These are phyloP conservation scores for Alternaria sp. DNA, from an alignment of 2,329 filamentous ascomycete genomes.

Conservation along the genomic window DNA sequence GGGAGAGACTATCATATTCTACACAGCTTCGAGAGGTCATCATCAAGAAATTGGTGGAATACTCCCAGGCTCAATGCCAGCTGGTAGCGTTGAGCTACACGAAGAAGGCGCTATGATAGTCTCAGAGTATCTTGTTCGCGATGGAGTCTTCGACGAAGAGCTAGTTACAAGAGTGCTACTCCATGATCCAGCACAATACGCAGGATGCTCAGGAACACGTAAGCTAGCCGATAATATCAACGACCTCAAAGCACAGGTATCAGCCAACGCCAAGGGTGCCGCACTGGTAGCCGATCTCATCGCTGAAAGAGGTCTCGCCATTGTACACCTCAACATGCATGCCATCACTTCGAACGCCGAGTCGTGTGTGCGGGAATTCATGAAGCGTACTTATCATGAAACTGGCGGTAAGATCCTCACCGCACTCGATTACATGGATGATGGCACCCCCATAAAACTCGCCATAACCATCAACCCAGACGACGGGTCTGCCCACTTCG, in stretches of 20 bases:
- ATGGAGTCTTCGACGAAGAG: constrained; percentile 25
- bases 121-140: constrained; percentile 49
- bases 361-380: not conserved
- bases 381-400: not conserved
- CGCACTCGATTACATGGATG: not conserved
- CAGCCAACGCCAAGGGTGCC: constrained; percentile 48
- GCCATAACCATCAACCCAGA: not conserved
- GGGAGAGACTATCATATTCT: constrained; percentile 33
- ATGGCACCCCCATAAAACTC: not conserved
- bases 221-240: constrained; percentile 46
- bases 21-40: constrained; percentile 39
- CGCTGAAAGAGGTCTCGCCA: constrained; percentile 35
- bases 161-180: not conserved
- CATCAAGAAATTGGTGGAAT: constrained; percentile 44
- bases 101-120: constrained; percentile 59
- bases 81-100: constrained; percentile 57
- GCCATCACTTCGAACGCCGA: not conserved
- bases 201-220: constrained; percentile 43
- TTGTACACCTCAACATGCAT: not conserved
- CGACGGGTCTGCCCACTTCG: constrained; percentile 41
- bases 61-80: constrained; percentile 49
- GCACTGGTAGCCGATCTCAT: constrained; percentile 48
- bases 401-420: not conserved
- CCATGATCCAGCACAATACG: constrained; percentile 37
- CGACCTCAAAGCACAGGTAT: constrained; percentile 49